Base-by-base conservation (phyloP, 163 green algal species). In the Chlamydomonas reinhardtii region DNA sequence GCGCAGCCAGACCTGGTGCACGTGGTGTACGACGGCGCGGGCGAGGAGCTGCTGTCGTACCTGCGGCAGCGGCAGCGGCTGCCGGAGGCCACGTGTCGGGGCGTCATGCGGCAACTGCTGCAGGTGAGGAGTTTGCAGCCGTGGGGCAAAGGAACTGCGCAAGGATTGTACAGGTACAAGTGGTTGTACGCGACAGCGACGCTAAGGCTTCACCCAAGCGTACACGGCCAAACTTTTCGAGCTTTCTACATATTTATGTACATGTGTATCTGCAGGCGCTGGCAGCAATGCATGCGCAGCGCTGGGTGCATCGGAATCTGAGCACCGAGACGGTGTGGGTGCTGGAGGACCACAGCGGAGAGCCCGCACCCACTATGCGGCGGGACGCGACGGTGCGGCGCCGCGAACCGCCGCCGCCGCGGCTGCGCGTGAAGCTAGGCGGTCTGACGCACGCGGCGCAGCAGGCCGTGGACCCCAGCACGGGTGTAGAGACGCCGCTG, bases 261-360 rank as follows among this genome's bases (percentile, higher is more conserved):
- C 14, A 20, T 17, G 12, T 56, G 48, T 19, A 11, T 56, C 19
- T 56, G 54, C 80, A 86, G 80, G 80, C 70, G 0, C 70, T 86
- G 0, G 31, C 54, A 15, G 69, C 66, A 6, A 27, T 86, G 54
- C 80, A 86, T 37, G 80, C n/a, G 54, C 19, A 12, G 27, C 54
- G 80, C 29, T 86, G 80, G 80, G 70, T 86, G 27, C 80, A 86
- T 39, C 80, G 80, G 17, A 86, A 79, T 70, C 56, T 86, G 25
- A 78, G 70, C 70, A 35, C 80, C 14, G 80, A 86, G 69, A 66
- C 70, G 11, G 56, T 86, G 54, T 86, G 80, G 80, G 70, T 86
- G 17, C 2, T 27, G 17, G 70, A 83, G 62, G 25, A 85, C 59
- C 59, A 66, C 59, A 66, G 14, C 59, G 59, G 59, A 1, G 48